phyloP scores from a whole-genome alignment of 139 green algal species.

The Spirogloea muscicola region DNA sequence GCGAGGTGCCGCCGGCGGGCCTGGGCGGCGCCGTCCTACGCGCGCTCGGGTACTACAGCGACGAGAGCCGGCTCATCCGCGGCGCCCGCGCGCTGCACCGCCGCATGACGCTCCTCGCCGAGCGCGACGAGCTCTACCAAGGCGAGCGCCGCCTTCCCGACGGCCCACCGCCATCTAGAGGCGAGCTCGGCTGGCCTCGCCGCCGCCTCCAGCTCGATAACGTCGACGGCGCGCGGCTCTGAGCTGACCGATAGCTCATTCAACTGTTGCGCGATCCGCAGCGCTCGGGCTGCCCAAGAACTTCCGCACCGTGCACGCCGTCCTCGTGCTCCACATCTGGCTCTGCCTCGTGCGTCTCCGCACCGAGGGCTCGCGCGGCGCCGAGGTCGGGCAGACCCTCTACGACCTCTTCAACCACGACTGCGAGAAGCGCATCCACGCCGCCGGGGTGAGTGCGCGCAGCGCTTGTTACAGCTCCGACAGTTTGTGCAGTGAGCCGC shows the following conservation, averaged over 20 bases:
- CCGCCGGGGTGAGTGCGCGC: slow-evolving; percentile 1
- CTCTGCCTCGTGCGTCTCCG: slow-evolving; percentile 31
- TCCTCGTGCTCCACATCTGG: slow-evolving; percentile 43
- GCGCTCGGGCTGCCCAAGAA: slow-evolving; percentile 9
- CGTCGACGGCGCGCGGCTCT: no score
- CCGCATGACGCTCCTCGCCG: slow-evolving; percentile 11
- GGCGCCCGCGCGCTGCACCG: slow-evolving; percentile 18
- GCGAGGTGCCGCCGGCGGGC: not conserved
- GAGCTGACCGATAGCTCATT: no score
- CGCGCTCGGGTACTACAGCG: slow-evolving; percentile 40
- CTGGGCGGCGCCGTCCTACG: slow-evolving; percentile 11
- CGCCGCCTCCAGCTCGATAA: no score
- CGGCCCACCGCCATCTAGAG: no score
- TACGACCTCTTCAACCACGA: slow-evolving; percentile 31
- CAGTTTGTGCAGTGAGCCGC: not conserved
- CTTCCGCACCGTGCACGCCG: slow-evolving; percentile 29
- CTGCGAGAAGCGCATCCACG: slow-evolving; percentile 25
- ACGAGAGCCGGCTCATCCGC: slow-evolving; percentile 22
- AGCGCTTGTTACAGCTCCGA: no score
- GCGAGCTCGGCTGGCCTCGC: no score
- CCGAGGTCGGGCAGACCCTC: not conserved
- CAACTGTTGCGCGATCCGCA: no score
- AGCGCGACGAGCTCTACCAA: slow-evolving; percentile 29
- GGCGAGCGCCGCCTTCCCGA: no score
- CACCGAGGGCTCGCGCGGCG: not conserved